Percentiles rank a stretch among this genome's conserved stretches.
Evolutionary conservation across 257 asterid genomes (phyloP).

Genomic region (Solanum dulcamara): DNA sequence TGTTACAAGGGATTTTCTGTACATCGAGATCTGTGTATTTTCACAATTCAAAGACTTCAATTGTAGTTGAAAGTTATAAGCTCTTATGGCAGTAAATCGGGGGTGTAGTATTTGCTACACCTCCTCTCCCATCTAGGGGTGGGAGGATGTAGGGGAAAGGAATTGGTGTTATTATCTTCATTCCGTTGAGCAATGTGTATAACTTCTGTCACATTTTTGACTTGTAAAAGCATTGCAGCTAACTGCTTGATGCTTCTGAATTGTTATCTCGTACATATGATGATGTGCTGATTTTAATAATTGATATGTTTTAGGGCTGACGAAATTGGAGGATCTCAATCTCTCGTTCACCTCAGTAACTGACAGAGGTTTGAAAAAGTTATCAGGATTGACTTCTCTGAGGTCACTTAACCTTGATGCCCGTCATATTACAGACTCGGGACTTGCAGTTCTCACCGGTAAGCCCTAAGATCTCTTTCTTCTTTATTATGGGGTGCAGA

Average conservation of each 20-base stretch:
- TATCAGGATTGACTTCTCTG: constrained; percentile 19
- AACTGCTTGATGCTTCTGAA: background rate
- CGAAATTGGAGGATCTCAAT: constrained; percentile 21
- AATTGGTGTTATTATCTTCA: background rate
- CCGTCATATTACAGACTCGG: constrained; percentile 23
- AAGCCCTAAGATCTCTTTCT: background rate
- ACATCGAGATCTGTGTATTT: background rate
- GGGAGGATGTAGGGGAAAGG: background rate
- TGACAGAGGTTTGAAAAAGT: constrained; percentile 16
- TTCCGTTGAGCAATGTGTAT: background rate
- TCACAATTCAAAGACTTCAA: background rate
- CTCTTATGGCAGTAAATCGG: background rate
- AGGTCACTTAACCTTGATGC: constrained; percentile 28
- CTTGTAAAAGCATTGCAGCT: background rate
- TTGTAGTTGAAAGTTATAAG: background rate
- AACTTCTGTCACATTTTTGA: background rate
- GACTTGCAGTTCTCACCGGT: constrained; percentile 20
- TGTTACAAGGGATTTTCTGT: background rate
- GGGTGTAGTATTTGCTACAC: background rate
- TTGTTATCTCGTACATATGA: background rate
- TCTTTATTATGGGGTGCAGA: background rate
- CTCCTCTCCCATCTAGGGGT: too few relatives aligned
- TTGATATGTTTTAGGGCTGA: constrained; percentile 15
- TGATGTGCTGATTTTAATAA: background rate
- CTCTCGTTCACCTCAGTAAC: constrained; percentile 21